Base-by-base conservation (phyloP, 805 yeast genomes). In the Blastobotrys americana region DNA sequence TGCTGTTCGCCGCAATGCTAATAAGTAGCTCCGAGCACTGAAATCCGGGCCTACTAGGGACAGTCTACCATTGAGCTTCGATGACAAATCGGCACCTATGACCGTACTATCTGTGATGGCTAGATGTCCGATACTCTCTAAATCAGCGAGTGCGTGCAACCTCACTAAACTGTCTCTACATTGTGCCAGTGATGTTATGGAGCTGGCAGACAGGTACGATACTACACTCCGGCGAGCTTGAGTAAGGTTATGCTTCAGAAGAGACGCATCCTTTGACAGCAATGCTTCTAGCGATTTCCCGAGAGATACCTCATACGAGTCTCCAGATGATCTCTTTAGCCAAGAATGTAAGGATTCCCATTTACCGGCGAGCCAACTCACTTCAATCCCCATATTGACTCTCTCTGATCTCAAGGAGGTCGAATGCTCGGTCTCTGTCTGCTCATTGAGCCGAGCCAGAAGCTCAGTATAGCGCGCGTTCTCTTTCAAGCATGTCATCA, bases 391-490 rank as follows among this genome's bases (percentile, higher is more conserved):
- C 37, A 82, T 72, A 46, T 73, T 65, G 2, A 80, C 64, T 81
- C 85, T 80, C 2, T 77, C 82, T 18, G 31, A 13, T n/a, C n/a
- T 69, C 64, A 0, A 77, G 76, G 9, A 72, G 34, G n/a, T 46
- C 45, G n/a, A n/a, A 1, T 50, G 19, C 4, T 51, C 39, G 2
- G 34, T 35, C 6, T 20, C 39, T 9, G 40, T 20, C 4, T 37
- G 68, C 49, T 59, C 57, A 4, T 73, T 66, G 18, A 85, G 65
- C 34, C 75, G 73, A 1, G 73, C 61, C 2, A 82, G 64, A 2
- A 80, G 75, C 46, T 81, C 79, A 22, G 82, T 84, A 55, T 84
- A 83, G 17, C 84, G 70, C 23, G 86, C 89, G 61, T 84, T 86
- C 35, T 83, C 82, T 48, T 78, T 79, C 49, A 88, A 67, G 1